Base-by-base conservation (phyloP, 2,329 filamentous ascomycete species). In the Teratosphaeria pseudoeucalypti region DNA sequence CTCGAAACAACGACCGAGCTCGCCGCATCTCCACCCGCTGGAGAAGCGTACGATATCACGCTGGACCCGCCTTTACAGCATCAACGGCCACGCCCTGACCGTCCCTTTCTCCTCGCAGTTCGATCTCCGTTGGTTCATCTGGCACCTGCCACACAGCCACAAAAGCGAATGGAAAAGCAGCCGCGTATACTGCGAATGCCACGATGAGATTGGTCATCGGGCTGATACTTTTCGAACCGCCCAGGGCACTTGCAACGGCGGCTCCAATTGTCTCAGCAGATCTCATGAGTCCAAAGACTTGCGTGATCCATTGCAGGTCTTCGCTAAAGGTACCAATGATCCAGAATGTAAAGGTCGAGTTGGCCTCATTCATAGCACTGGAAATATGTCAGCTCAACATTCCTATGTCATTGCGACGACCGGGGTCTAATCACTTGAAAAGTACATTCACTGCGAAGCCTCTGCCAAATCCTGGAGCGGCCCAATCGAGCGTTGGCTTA, bases 401-500 rank as follows among this genome's bases (percentile, higher is more conserved):
- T n/a, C 23, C 6, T 10, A n/a, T 10, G 6, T 23, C 16, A 6
- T 19, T n/a, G 43, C 16, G 16, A 6, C 7, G 43, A 10, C n/a
- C 16, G 43, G n/a, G 37, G 16, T 43, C 12, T 1, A 43, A 6
- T 14, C 10, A 49, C 43, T 49, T 49, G 19, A 49, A 49, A 12
- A 49, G 43, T n/a, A 49, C 43, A 49, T 49, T 49, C 16, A 49
- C 43, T 7, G 79, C 82, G 65, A 90, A 90, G 0, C 80, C 84
- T 49, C 78, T 77, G 0, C 86, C 86, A 58, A 90, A 90, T 0
- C 84, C 85, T 0, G 74, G 63, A 62, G 79, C 79, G 0, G 69
- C 67, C 88, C 87, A 90, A 70, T 90, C 88, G 64, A 83, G 86
- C 0, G 78, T 81, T 0, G 86, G 86, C 23, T 77, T 74, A 0